phyloP scores from a whole-genome alignment of 2,329 filamentous ascomycete species.

The Aspergillus ustus region DNA sequence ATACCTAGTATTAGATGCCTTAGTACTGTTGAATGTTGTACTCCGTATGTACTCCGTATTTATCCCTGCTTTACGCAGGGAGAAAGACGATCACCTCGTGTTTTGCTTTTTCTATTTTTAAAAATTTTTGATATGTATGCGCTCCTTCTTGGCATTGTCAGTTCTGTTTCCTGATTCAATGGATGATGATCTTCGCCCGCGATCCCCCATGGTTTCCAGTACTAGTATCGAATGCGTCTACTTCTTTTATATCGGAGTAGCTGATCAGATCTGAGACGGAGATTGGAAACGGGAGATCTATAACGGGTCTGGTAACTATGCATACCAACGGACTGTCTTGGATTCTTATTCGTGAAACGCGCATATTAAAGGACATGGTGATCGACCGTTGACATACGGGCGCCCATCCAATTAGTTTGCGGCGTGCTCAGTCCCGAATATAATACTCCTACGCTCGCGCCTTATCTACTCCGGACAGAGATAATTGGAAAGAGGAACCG shows the following conservation, averaged over 20 bases:
- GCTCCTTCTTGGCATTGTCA: background rate
- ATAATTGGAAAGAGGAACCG: background rate
- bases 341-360: background rate
- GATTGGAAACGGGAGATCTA: background rate
- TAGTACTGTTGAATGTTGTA: background rate
- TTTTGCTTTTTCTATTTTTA: slow-evolving; percentile 4
- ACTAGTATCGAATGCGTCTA: no score
- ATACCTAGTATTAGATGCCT: background rate
- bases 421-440: background rate
- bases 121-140: background rate
- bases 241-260: background rate
- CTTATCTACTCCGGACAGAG: background rate
- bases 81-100: background rate
- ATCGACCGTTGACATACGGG: background rate
- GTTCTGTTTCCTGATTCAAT: background rate
- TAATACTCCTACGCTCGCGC: background rate
- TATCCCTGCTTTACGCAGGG: background rate
- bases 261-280: background rate
- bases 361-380: slow-evolving; percentile 6
- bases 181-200: background rate
- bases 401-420: slow-evolving; percentile 3
- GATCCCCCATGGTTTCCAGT: background rate
- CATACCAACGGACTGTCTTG: background rate
- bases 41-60: background rate
- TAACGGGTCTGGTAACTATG: no score